Conservation (phyloP, 257 asterid species). For the Solanum pennellii region DNA sequence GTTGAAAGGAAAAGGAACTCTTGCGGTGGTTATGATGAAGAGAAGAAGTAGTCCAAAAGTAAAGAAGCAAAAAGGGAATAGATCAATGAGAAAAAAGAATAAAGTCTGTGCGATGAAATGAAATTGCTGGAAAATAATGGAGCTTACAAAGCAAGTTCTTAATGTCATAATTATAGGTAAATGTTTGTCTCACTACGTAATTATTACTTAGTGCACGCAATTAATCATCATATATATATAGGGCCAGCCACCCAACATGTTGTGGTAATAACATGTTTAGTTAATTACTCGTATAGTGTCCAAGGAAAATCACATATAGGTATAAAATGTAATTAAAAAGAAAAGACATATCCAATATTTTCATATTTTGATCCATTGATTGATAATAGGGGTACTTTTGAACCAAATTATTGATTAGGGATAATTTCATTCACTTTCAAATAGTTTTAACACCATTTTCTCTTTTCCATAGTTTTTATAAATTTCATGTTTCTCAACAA, state of each 20-base stretch:
- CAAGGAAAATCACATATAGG: neutral
- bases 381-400: no score
- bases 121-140: neutral
- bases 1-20: neutral
- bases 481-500: no score
- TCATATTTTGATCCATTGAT: neutral
- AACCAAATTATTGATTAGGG: no score
- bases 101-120: neutral
- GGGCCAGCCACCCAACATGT: neutral
- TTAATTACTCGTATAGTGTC: neutral
- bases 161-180: neutral
- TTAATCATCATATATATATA: neutral
- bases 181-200: neutral
- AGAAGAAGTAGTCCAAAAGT: slow-evolving; percentile 16
- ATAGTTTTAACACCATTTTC: no score
- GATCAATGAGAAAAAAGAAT: neutral
- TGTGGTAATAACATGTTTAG: no score
- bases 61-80: slow-evolving; percentile 5
- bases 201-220: neutral
- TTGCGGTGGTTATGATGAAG: slow-evolving; percentile 4
- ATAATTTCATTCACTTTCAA: no score
- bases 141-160: slow-evolving; percentile 3
- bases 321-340: no score
- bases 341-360: no score
- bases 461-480: no score